Conservation (phyloP, 2,329 filamentous ascomycete species). For the Cordyceps tenuipes region DNA sequence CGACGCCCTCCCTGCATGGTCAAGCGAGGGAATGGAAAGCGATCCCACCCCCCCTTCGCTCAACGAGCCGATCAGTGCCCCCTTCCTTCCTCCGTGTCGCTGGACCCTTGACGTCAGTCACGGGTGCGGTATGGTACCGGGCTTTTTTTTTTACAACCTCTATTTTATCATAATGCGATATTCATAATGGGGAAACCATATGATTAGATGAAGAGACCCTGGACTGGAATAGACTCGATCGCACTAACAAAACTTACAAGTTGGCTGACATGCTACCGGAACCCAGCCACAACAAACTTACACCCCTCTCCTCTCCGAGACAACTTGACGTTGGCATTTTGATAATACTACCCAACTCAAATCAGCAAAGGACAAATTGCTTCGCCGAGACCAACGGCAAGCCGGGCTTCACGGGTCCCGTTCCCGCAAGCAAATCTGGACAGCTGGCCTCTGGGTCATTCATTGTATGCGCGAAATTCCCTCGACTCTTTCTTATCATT, state of each 20-base stretch:
- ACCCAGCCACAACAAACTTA: conserved; percentile 7
- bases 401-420: conserved; percentile 6
- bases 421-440: not conserved
- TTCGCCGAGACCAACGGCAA: not conserved
- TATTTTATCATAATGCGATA: no score
- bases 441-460: not conserved
- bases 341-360: not conserved
- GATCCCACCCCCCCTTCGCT: not conserved
- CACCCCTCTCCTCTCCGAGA: not conserved
- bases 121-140: not conserved
- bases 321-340: not conserved
- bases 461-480: conserved; percentile 1
- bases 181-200: no score
- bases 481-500: not conserved
- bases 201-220: not conserved
- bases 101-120: conserved; percentile 1
- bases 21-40: not conserved
- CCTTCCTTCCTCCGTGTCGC: not conserved
- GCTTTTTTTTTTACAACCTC: no score
- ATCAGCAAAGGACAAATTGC: not conserved
- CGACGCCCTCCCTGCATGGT: not conserved
- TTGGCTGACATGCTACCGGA: not conserved
- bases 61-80: not conserved
- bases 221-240: not conserved
- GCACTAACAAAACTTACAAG: not conserved